phyloP scores from a whole-genome alignment of 2,329 filamentous ascomycete species.

The Huntiella savannae region DNA sequence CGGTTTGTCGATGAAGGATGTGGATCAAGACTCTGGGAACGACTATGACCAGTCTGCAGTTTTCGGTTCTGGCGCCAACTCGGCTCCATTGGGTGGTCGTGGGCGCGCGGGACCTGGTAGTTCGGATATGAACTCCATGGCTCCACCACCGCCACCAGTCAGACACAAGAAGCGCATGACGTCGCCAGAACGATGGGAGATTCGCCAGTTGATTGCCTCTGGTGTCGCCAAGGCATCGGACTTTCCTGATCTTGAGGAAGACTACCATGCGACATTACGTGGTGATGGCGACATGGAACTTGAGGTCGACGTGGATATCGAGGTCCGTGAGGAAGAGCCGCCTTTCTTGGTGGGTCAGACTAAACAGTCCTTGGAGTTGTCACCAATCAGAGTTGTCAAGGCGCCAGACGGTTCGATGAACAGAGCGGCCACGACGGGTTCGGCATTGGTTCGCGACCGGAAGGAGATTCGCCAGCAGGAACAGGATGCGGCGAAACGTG shows the following conservation, averaged over 20 bases:
- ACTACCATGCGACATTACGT: conserved; percentile 72
- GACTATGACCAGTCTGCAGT: conserved; percentile 63
- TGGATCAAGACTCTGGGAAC: conserved; percentile 72
- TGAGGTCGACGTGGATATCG: conserved; percentile 93
- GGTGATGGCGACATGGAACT: conserved; percentile 79
- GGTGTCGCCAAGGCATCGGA: conserved; percentile 84
- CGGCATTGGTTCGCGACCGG: conserved; percentile 71
- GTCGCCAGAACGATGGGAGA: conserved; percentile 93
- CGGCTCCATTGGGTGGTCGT: conserved; percentile 56
- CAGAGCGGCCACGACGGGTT: conserved; percentile 84
- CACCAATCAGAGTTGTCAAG: conserved; percentile 90
- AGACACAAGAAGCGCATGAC: conserved; percentile 80
- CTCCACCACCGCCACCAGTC: conserved; percentile 19
- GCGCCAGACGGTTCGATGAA: conserved; percentile 97
- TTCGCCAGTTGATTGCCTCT: conserved; percentile 86
- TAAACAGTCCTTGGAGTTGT: conserved; percentile 85
- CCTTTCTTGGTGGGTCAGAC: conserved; percentile 92
- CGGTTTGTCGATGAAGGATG: conserved; percentile 90
- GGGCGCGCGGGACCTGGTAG: conserved; percentile 22
- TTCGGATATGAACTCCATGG: conserved; percentile 16
- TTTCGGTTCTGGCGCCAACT: conserved; percentile 79
- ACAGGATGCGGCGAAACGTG: conserved; percentile 52
- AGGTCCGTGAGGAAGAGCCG: conserved; percentile 88
- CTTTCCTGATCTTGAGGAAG: conserved; percentile 85
- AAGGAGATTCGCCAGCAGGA: conserved; percentile 81